Base-by-base conservation (phyloP, 148 eudicot genomes). In the Rhododendron vialii region DNA sequence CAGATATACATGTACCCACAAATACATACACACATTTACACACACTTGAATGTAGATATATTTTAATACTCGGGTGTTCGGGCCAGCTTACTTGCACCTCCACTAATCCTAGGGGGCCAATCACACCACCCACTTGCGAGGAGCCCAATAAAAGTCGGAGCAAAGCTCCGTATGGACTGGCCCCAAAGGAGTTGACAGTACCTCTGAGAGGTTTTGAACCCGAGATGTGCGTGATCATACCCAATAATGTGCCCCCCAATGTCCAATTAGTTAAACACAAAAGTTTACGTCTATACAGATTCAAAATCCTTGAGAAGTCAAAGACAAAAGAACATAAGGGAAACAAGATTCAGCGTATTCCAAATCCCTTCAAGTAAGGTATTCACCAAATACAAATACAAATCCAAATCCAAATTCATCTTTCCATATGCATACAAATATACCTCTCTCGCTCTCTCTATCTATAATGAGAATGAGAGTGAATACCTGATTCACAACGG, bases 401-500 rank as follows among this genome's bases (percentile, higher is more conserved):
- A 3, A 14, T 15, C 20, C 67, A 63, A 63, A 63, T 63, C 30
- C 12, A 26, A 67, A 67, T 67, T 67, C 74, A 26, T 67, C 14
- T 26, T 11, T 11, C 35, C 15, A 26, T 26, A 67, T 13, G 50
- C 11, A 24, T 61, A 38, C 17, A 57, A 38, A 12, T 7, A 17
- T 38, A 35, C 10, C 18, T 57, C 50, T 82, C 45, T 61, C 65
- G 41, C 7, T 11, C 41, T 11, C 41, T 17, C 41, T 17, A n/a
- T 51, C 13, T 41, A 9, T n/a, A 83, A 83, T 82, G 78, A 48
- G 85, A 71, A 71, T 83, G 85, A 71, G 79, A 48, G 28, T 63
- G 69, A 20, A 74, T 75, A 75, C 86, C 86, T 75, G 81, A 75
- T 84, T 84, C 63, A 75, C 69, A 79, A 9, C 69, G 13, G 55